These are phyloP conservation scores for Marasmius sp. DNA, from an alignment of 1,284 basidiomycete species.

Conservation along the genomic window DNA sequence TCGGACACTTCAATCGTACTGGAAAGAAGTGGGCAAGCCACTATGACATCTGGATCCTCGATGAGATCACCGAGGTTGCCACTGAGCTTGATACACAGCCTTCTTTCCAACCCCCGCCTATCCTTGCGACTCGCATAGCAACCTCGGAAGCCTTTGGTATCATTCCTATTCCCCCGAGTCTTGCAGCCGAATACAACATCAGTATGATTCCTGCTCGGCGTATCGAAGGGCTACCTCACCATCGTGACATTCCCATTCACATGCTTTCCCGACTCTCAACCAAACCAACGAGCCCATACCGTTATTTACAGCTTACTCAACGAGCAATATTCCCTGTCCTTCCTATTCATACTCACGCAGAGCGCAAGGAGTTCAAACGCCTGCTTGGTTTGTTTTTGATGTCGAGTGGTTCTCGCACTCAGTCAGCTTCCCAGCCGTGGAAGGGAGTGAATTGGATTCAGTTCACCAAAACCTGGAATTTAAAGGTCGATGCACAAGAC, in stretches of 20 bases:
- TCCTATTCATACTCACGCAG: constrained; percentile 8
- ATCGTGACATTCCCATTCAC: constrained; percentile 9
- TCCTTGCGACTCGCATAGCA: constrained; percentile 17
- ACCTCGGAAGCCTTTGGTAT: constrained; percentile 15
- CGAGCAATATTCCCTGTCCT: constrained; percentile 6
- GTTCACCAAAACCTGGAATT: constrained; percentile 12
- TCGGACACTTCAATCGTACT: constrained; percentile 16
- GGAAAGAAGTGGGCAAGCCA: constrained; percentile 10
- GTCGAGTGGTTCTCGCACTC: background rate
- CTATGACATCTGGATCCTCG: constrained; percentile 14
- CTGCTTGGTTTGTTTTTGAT: background rate
- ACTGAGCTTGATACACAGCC: constrained; percentile 5
- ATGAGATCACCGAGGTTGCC: constrained; percentile 15
- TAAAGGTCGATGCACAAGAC: constrained; percentile 2
- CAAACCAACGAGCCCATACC: constrained; percentile 7
- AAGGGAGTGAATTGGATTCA: constrained; percentile 4
- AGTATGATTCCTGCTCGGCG: constrained; percentile 4
- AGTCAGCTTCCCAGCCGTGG: background rate
- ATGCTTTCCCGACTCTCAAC: constrained; percentile 11
- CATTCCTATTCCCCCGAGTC: constrained; percentile 4
- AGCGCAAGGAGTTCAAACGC: constrained; percentile 7
- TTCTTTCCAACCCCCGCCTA: constrained; percentile 10
- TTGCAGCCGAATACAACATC: constrained; percentile 9
- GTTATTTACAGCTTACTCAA: constrained; percentile 11
- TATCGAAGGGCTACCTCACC: constrained; percentile 8